Evolutionary conservation across 768 basidiomycete genomes (phyloP).

Genomic region (Rhizopogon vesiculosus): DNA sequence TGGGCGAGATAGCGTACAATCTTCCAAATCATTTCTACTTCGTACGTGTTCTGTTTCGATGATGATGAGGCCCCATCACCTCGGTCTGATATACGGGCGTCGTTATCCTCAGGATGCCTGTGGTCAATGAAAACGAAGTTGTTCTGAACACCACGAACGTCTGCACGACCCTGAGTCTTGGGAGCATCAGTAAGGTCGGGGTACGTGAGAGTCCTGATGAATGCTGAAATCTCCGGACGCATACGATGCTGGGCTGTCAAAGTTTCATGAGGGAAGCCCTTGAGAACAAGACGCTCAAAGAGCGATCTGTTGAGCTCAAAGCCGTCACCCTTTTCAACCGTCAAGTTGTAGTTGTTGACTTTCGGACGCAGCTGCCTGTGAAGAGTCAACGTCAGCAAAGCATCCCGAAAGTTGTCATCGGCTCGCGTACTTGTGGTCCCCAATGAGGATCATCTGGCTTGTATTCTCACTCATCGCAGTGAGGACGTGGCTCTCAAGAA

Average conservation of each 20-base stretch:
- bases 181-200: conserved; percentile 56
- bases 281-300: conserved; percentile 63
- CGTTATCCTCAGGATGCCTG: conserved; percentile 47
- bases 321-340: conserved; percentile 64
- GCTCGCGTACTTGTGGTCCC: conserved; percentile 63
- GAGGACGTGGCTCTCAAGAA: conserved; percentile 62
- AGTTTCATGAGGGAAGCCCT: conserved; percentile 56
- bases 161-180: conserved; percentile 41
- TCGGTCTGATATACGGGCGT: conserved; percentile 34
- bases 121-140: conserved; percentile 65
- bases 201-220: conserved; percentile 61
- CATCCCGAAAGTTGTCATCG: not conserved
- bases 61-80: conserved; percentile 42
- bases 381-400: not conserved
- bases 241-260: conserved; percentile 63
- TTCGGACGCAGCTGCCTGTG: conserved; percentile 68
- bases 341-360: conserved; percentile 59
- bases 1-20: conserved; percentile 62
- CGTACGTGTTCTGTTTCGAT: conserved; percentile 59
- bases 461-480: conserved; percentile 47
- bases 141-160: conserved; percentile 49
- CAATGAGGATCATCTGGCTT: conserved; percentile 59
- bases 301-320: conserved; percentile 64
- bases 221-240: conserved; percentile 66
- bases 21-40: conserved; percentile 60